Conservation (phyloP, 2,329 filamentous ascomycete species). For the Fusarium equiseti region DNA sequence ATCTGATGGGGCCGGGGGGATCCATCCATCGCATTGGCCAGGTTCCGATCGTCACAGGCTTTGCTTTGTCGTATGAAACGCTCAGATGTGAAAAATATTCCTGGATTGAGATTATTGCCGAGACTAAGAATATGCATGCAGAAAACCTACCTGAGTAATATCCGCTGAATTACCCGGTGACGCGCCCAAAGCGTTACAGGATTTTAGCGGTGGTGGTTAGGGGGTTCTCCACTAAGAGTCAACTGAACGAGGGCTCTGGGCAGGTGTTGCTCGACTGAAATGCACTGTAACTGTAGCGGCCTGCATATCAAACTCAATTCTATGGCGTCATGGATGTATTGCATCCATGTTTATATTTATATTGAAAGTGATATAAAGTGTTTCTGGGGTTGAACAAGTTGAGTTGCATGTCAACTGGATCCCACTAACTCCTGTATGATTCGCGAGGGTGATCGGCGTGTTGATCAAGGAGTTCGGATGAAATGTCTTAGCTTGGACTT, state of each 20-base stretch:
- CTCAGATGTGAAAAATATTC: not conserved
- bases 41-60: not conserved
- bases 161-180: not conserved
- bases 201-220: not conserved
- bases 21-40: not conserved
- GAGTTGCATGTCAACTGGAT: conserved; percentile 1
- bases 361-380: not conserved
- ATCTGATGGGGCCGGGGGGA: not conserved
- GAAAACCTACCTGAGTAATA: not conserved
- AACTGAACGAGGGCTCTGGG: not conserved
- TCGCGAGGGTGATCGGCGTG: conserved; percentile 6
- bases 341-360: not conserved
- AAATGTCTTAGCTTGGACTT: not conserved
- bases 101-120: not conserved
- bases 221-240: not conserved
- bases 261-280: not conserved
- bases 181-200: not conserved
- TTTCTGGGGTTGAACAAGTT: not conserved
- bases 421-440: not conserved
- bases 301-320: not conserved
- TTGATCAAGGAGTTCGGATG: conserved; percentile 1
- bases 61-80: not conserved
- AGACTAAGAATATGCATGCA: not conserved
- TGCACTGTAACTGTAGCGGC: not conserved
- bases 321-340: not conserved